Evolutionary conservation across 2,329 filamentous ascomycete species (phyloP).

Genomic region (Ophiocordyceps camponoti-saundersi): DNA sequence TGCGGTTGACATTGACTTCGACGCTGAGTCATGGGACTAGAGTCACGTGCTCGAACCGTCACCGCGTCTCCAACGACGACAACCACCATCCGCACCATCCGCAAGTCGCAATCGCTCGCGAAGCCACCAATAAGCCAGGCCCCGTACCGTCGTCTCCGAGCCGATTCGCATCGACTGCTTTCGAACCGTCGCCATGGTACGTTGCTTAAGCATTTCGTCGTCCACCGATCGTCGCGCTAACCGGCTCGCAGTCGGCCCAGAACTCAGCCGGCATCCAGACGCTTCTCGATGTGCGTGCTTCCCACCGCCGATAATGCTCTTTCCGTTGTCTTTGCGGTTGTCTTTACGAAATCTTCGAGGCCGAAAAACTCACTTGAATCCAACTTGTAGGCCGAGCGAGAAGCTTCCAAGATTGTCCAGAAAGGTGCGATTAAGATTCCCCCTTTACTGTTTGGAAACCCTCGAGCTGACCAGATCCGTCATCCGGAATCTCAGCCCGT

Average conservation of each 20-base stretch:
- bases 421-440: conserved; percentile 44
- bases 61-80: too few relatives aligned
- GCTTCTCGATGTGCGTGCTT: conserved; percentile 72
- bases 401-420: conserved; percentile 98
- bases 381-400: conserved; percentile 71
- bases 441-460: not conserved
- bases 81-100: too few relatives aligned
- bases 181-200: not conserved
- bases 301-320: not conserved
- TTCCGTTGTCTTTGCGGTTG: not conserved
- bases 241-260: conserved; percentile 62
- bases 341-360: too few relatives aligned
- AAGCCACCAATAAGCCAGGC: too few relatives aligned
- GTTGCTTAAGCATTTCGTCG: not conserved
- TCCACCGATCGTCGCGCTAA: not conserved
- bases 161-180: not conserved
- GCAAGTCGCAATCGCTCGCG: too few relatives aligned
- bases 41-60: too few relatives aligned
- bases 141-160: not conserved
- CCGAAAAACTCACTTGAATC: conserved; percentile 1
- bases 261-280: conserved; percentile 98
- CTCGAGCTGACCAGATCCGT: conserved; percentile 2
- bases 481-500: conserved; percentile 39
- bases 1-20: too few relatives aligned
- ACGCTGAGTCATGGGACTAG: too few relatives aligned